Evolutionary conservation across 768 basidiomycete species (phyloP).

Genomic region (Calocybe cyanea): DNA sequence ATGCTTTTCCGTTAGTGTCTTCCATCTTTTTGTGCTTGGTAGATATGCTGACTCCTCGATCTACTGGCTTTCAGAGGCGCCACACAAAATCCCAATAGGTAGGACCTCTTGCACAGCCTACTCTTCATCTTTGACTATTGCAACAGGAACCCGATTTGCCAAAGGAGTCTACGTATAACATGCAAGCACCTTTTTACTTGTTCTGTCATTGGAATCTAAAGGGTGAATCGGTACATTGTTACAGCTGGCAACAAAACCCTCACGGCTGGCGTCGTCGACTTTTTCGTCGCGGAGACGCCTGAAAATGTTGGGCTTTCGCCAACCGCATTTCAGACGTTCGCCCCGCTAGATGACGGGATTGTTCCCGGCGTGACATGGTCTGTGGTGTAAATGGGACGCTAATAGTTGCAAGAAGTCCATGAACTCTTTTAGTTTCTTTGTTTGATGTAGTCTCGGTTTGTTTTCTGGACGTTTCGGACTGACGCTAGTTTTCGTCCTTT

Average conservation of each 20-base stretch:
- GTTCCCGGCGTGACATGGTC: constrained; percentile 26
- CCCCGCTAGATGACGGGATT: constrained; percentile 22
- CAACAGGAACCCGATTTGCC: constrained; percentile 30
- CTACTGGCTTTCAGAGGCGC: constrained; percentile 17
- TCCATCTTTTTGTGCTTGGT: background rate
- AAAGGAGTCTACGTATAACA: constrained; percentile 20
- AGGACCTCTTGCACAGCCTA: background rate
- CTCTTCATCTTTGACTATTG: background rate
- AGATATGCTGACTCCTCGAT: background rate
- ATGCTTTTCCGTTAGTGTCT: constrained; percentile 27
- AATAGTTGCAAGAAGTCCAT: too few relatives aligned
- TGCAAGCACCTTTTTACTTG: constrained; percentile 15
- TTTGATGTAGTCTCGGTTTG: too few relatives aligned
- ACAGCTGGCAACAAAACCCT: constrained; percentile 21
- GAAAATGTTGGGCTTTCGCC: constrained; percentile 24
- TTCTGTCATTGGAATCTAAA: background rate
- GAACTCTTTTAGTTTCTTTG: too few relatives aligned
- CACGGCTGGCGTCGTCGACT: constrained; percentile 28
- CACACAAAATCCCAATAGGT: constrained; percentile 25
- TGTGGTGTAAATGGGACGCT: constrained; percentile 14
- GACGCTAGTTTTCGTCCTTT: too few relatives aligned
- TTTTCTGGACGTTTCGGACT: too few relatives aligned
- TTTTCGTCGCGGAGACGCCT: constrained; percentile 14
- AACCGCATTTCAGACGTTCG: constrained; percentile 25
- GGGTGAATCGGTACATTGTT: background rate